Evolutionary conservation across 1,284 basidiomycete genomes (phyloP).

Genomic region (Thelephora terrestris): DNA sequence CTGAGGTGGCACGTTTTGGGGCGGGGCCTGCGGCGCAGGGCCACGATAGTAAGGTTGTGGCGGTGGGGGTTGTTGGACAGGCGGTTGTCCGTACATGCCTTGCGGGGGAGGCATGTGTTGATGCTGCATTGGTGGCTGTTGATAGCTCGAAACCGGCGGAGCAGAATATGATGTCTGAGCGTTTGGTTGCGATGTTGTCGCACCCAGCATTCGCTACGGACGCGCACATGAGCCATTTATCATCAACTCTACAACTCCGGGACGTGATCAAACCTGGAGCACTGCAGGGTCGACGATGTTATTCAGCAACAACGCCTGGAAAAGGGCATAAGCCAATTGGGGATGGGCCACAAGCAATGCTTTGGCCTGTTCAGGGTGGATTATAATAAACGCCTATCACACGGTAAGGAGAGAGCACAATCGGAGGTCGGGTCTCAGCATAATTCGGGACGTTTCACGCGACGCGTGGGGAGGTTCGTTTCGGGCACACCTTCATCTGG

Average conservation of each 20-base stretch:
- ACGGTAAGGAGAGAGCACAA: too few species aligned
- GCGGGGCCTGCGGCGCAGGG: slow-evolving; percentile 19
- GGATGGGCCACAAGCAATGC: slow-evolving; percentile 76
- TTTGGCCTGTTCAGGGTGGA: slow-evolving; percentile 85
- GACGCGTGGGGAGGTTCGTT: too few species aligned
- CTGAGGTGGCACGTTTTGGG: slow-evolving; percentile 16
- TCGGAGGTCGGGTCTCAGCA: too few species aligned
- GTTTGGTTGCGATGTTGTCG: slow-evolving; percentile 20
- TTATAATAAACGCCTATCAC: slow-evolving; percentile 74
- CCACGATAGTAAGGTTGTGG: slow-evolving; percentile 17
- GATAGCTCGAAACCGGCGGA: slow-evolving; percentile 18
- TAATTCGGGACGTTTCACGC: too few species aligned
- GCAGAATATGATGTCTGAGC: slow-evolving; percentile 22
- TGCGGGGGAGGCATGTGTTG: slow-evolving; percentile 12
- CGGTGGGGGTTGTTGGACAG: slow-evolving; percentile 21
- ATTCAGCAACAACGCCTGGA: slow-evolving; percentile 91
- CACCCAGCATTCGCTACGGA: slow-evolving; percentile 51
- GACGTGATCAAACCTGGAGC: slow-evolving; percentile 42
- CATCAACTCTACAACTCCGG: background rate
- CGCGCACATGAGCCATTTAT: background rate
- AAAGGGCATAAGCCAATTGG: slow-evolving; percentile 92
- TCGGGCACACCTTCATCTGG: slow-evolving; percentile 82
- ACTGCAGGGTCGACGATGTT: slow-evolving; percentile 89
- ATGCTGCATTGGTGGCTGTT: slow-evolving; percentile 22
- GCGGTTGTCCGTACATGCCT: slow-evolving; percentile 1